Base-by-base conservation (phyloP, 257 asterid species). In the Fraxinus pennsylvanica region DNA sequence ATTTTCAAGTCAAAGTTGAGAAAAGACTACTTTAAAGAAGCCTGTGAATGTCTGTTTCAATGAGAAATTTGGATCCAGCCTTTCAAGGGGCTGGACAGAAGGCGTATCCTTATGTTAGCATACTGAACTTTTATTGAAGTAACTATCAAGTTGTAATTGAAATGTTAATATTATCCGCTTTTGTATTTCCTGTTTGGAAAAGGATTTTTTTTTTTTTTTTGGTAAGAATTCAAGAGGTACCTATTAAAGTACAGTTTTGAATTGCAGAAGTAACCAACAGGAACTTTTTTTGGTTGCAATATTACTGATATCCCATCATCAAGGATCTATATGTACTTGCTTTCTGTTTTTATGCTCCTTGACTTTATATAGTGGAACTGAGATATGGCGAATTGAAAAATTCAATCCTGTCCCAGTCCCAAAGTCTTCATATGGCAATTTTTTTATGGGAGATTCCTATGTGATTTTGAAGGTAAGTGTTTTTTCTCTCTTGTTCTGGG, bases 381-480 rank as follows among this genome's bases (percentile, higher is more conserved):
- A 92, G 86, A 89, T 93, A 67, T 93, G 98, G 98, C 87, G 96
- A 66, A 85, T 93, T 4, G 96, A 87, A 85, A 89, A 88, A 73
- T 87, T 92, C 68, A 78, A 72, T 32, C 85, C 92, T 65, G 94
- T 88, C 74, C 86, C 84, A 35, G 90, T 92, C 80, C 88, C 92
- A 59, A 87, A 79, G 17, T 78, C 93, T 35, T 88, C 88, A 6
- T 87, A 87, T 72, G 96, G 98, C 80, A 93, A 90, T 38, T 90
- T 93, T 83, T 90, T 84, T 88, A 81, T 85, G 19, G 97, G 98
- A 65, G 94, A 90, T 87, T 88, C 98, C 67, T 93, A 93, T 78
- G 82, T 93, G 61, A 83, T 93, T 81, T 86, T 93, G 80, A 86
- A 93, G 90, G 98, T 93, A 82, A 80, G 66, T 71, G 43, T 35